Evolutionary conservation across 2,329 filamentous ascomycete species (phyloP), one percentile per base, ranked within the genome.

Genomic region (Penicillium sp.): DNA sequence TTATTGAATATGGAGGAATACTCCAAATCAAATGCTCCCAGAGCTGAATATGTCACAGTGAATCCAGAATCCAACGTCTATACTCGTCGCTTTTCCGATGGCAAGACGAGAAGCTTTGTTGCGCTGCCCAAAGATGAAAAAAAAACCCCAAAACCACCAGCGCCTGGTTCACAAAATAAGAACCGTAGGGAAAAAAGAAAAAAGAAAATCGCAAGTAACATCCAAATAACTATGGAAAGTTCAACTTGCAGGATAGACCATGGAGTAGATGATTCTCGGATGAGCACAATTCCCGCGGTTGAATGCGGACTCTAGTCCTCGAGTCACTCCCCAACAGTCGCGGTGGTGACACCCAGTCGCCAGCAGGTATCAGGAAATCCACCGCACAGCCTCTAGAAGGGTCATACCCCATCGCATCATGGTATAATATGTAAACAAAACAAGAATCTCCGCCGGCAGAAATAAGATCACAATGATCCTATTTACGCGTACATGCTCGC

Each of bases 401-500:
- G 52, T 66, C 60, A 55, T 63, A 57, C 56, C 57, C 62, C 63
- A 54, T 67, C 48, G 56, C 53, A 59, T 54, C 60, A 61, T 66
- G 53, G 53, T 55, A 39, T 48, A 27, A 56, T 59, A 57, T 54
- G 54, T 53, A 45, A 43, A 54, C 26, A 54, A 25, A 37, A 53
- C 25, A 54, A n/a, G 39, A 51, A 58, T 61, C 52, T 61, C 56
- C 55, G 55, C 52, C 57, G 56, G 56, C 50, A 61, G 52, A 54
- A 45, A 52, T 27, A 50, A 42, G 48, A 50, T 7, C 48, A 50
- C 3, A 23, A 0, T 21, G 43, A 45, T 53, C 50, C 13, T 29
- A 37, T 67, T 73, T 75, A 85, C 61, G 78, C 81, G 66, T 80
- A 83, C 64, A 86, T 68, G 69, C 85, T 89, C 33, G 93, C 95